Conservation (phyloP, 73 alveolate genomes). For the Paramecium sexaurelia region DNA sequence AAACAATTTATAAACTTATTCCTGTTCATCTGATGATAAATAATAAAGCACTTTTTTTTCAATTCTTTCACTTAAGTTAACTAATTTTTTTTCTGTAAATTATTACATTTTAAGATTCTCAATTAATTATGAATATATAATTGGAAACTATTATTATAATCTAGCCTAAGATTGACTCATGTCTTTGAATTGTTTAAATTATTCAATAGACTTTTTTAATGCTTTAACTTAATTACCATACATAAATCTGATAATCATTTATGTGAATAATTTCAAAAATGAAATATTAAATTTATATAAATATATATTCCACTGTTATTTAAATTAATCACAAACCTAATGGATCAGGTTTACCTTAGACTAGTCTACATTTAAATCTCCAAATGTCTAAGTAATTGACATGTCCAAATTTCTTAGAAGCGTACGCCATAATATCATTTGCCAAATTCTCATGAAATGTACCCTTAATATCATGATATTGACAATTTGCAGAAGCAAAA, state of each 20-base stretch:
- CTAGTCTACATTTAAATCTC: slow-evolving; percentile 60
- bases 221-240: background rate
- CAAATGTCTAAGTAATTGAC: slow-evolving; percentile 55
- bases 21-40: background rate
- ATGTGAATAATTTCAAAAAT: background rate
- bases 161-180: slow-evolving; percentile 7
- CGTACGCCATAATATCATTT: slow-evolving; percentile 47
- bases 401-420: slow-evolving; percentile 32
- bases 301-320: background rate
- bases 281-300: background rate
- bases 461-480: slow-evolving; percentile 30
- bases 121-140: background rate
- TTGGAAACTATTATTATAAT: background rate
- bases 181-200: background rate
- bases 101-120: background rate
- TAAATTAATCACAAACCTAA: background rate
- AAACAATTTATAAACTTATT: background rate
- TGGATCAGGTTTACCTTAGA: slow-evolving; percentile 22
- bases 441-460: slow-evolving; percentile 65
- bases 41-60: background rate
- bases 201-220: background rate
- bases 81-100: background rate
- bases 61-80: background rate
- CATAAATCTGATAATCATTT: background rate
- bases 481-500: slow-evolving; percentile 65